Conservation (phyloP, 371 early-diverging fungal genomes). For the Caulochytrium protostelioides region DNA sequence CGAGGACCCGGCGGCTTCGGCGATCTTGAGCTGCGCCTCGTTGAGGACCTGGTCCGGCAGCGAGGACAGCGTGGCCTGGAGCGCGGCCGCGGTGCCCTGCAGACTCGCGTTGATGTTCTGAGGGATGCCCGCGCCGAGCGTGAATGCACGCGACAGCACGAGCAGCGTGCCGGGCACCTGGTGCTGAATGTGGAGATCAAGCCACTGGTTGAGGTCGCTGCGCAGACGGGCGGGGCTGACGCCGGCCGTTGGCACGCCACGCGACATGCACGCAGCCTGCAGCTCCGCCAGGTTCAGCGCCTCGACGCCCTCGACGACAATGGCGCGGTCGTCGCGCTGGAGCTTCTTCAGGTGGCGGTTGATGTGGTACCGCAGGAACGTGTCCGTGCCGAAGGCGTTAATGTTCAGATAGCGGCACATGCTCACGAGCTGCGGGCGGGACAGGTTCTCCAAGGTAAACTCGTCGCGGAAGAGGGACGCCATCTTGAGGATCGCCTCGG, state of each 20-base stretch:
- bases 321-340: conserved; percentile 70
- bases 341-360: conserved; percentile 63
- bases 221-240: conserved; percentile 68
- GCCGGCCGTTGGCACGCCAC: conserved; percentile 73
- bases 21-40: conserved; percentile 68
- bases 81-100: conserved; percentile 41
- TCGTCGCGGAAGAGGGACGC: conserved; percentile 78
- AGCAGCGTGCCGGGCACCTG: conserved; percentile 80
- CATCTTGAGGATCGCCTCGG: conserved; percentile 56
- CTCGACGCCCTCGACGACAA: conserved; percentile 71
- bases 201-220: conserved; percentile 75
- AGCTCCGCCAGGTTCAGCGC: conserved; percentile 63
- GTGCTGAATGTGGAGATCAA: conserved; percentile 68
- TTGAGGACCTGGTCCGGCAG: conserved; percentile 69
- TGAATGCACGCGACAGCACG: conserved; percentile 74
- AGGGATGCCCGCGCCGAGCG: conserved; percentile 40
- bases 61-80: conserved; percentile 78
- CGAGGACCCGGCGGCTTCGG: conserved; percentile 64
- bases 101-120: conserved; percentile 22
- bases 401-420: conserved; percentile 85
- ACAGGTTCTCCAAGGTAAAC: conserved; percentile 73
- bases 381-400: conserved; percentile 86
- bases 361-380: conserved; percentile 72
- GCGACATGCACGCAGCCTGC: conserved; percentile 62
- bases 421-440: conserved; percentile 78